Percentiles rank a stretch among this genome's conserved stretches.
phyloP scores from a whole-genome alignment of 1,284 basidiomycete genomes.

The Athelia psychrophila region DNA sequence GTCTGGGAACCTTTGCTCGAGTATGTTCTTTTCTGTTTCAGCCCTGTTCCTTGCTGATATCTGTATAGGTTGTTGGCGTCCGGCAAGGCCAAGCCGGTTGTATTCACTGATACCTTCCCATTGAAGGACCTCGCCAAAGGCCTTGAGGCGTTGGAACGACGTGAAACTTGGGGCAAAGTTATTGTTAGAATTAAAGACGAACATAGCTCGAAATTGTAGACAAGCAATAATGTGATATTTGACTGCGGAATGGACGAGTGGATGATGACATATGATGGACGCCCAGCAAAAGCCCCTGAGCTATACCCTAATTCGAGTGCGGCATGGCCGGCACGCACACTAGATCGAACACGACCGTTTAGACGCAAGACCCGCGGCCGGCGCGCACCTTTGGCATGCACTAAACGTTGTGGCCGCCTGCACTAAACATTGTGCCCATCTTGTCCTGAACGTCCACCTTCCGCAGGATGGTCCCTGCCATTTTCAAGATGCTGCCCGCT shows the following conservation, averaged over 20 bases:
- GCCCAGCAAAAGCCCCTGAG: too few relatives aligned
- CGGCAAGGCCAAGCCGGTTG: conserved; percentile 67
- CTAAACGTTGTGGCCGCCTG: too few relatives aligned
- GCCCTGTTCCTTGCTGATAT: conserved; percentile 1
- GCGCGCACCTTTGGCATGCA: too few relatives aligned
- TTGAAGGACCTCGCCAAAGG: conserved; percentile 62
- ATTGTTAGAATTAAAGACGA: conserved; percentile 65
- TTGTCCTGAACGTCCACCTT: too few relatives aligned
- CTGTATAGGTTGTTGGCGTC: conserved; percentile 59
- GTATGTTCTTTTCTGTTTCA: conserved; percentile 32
- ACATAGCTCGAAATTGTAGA: conserved; percentile 10
- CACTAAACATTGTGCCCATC: too few relatives aligned
- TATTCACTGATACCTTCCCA: conserved; percentile 71
- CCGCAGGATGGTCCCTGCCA: neutral
- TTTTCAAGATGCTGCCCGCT: neutral
- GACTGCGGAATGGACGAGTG: too few relatives aligned
- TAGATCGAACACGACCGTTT: too few relatives aligned
- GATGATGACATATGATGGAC: too few relatives aligned
- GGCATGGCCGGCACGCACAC: too few relatives aligned
- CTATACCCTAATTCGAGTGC: too few relatives aligned
- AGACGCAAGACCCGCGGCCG: too few relatives aligned
- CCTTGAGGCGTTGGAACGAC: conserved; percentile 67
- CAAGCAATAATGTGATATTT: conserved; percentile 28
- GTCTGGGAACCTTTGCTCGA: conserved; percentile 79
- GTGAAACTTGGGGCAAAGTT: conserved; percentile 94